phyloP scores from a whole-genome alignment of 257 asterid genomes.

The Capsicum rhomboideum region DNA sequence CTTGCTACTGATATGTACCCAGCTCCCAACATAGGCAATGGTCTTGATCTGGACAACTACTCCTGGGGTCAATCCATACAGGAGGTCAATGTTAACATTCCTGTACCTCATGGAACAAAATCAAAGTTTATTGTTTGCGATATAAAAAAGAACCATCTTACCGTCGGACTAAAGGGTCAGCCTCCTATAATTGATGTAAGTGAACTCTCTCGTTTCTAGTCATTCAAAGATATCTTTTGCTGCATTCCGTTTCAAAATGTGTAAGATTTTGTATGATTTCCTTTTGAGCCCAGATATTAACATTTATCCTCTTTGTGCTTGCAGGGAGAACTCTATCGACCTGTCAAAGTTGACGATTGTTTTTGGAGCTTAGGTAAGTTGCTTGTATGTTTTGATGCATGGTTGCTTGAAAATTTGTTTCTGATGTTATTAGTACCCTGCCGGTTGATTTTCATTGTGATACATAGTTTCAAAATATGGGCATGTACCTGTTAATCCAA shows the following conservation, averaged over 20 bases:
- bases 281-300: neutral
- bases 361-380: constrained; percentile 75
- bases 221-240: neutral
- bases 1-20: neutral
- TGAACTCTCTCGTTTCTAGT: neutral
- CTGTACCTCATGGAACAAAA: constrained; percentile 45
- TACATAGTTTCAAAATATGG: neutral
- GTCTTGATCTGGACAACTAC: constrained; percentile 67
- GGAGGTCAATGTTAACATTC: constrained; percentile 56
- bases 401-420: neutral
- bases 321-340: constrained; percentile 58
- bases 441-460: neutral
- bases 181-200: constrained; percentile 31
- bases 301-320: neutral
- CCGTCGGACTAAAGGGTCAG: constrained; percentile 32
- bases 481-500: neutral
- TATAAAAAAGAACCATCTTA: constrained; percentile 23
- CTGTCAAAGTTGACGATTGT: constrained; percentile 69
- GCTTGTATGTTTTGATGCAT: neutral
- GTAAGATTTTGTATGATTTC: neutral
- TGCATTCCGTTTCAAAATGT: neutral
- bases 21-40: constrained; percentile 58
- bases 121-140: constrained; percentile 25
- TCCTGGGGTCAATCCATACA: constrained; percentile 65
- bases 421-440: neutral